phyloP scores from a whole-genome alignment of 176 grass and related monocot genomes.

The Carex parvula region DNA sequence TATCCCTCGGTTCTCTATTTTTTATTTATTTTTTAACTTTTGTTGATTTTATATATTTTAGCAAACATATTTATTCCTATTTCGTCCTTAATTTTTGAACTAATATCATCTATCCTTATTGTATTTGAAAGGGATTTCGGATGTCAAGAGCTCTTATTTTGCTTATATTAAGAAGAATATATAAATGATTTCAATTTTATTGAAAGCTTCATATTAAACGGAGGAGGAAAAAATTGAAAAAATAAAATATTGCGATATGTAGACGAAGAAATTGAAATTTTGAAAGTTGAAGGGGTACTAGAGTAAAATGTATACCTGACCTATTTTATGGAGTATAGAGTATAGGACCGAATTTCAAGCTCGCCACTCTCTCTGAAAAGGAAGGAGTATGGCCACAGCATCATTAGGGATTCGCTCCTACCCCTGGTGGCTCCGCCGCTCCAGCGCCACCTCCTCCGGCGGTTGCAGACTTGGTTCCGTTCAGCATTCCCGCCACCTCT shows the following conservation, averaged over 20 bases:
- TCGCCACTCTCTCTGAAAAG: slow-evolving; percentile 7
- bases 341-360: slow-evolving; percentile 18
- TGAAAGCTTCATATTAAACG: background rate
- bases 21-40: too few relatives aligned
- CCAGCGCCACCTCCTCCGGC: background rate
- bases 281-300: background rate
- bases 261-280: background rate
- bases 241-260: background rate
- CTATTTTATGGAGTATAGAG: background rate
- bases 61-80: too few relatives aligned
- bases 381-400: slow-evolving; percentile 13
- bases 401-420: background rate
- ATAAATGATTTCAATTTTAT: too few relatives aligned
- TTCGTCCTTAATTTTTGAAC: too few relatives aligned
- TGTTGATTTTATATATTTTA: too few relatives aligned
- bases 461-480: background rate
- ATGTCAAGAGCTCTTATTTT: too few relatives aligned
- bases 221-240: background rate
- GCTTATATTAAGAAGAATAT: too few relatives aligned
- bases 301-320: background rate
- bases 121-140: too few relatives aligned
- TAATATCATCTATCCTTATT: too few relatives aligned
- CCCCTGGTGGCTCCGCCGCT: background rate
- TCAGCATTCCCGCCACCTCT: background rate
- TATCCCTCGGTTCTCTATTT: too few relatives aligned